phyloP scores from a whole-genome alignment of 2,329 filamentous ascomycete species.

The Akanthomyces muscarius region DNA sequence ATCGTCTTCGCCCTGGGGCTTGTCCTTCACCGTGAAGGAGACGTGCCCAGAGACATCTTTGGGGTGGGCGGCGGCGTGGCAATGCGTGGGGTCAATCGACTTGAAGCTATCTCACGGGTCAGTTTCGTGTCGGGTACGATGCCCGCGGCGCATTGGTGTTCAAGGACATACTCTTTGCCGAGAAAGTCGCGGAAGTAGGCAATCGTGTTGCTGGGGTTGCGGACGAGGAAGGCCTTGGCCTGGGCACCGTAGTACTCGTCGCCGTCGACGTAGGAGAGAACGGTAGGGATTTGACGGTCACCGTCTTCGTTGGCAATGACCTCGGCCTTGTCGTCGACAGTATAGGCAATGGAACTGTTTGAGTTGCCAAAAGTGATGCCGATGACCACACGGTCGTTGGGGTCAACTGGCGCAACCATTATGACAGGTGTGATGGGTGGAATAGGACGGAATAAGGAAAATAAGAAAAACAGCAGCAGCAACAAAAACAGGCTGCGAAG shows the following conservation, averaged over 20 bases:
- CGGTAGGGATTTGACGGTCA: conserved; percentile 93
- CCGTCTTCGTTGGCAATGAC: conserved; percentile 99
- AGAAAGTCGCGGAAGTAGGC: conserved; percentile 95
- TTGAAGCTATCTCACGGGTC: conserved; percentile 60
- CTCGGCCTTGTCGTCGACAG: conserved; percentile 88
- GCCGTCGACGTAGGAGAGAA: conserved; percentile 90
- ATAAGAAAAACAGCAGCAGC: conserved; percentile 9
- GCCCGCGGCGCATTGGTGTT: background rate
- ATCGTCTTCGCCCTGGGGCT: conserved; percentile 41
- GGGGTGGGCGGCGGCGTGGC: conserved; percentile 89
- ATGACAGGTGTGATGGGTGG: conserved; percentile 19
- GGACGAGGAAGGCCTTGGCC: conserved; percentile 88
- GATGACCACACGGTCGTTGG: conserved; percentile 67
- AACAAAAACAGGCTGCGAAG: background rate
- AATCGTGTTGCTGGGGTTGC: conserved; percentile 89
- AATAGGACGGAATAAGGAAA: conserved; percentile 17
- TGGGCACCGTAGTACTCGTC: conserved; percentile 97
- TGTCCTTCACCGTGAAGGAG: conserved; percentile 80
- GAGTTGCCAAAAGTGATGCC: conserved; percentile 98
- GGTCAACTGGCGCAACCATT: conserved; percentile 49
- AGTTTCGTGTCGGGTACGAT: background rate
- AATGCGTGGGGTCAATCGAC: conserved; percentile 92
- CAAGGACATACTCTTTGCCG: conserved; percentile 74
- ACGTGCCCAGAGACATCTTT: conserved; percentile 67
- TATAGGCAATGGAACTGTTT: conserved; percentile 95